phyloP scores from a whole-genome alignment of 805 yeast genomes.

The Yarrowia phangngaensis region DNA sequence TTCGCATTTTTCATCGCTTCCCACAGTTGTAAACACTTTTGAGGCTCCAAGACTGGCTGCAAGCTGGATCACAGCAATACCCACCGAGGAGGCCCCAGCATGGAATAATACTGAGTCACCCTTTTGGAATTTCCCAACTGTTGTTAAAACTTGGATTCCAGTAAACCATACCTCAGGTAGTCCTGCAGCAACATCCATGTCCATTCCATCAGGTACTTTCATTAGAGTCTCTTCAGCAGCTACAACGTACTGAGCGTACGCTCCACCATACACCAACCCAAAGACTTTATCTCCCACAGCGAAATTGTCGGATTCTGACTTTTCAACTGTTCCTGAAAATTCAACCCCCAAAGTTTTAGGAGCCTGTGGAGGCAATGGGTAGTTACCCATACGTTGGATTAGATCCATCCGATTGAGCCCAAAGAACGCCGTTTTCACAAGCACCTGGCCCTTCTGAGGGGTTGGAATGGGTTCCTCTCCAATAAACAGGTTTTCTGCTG shows the following conservation, averaged over 20 bases:
- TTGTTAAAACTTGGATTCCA: constrained; percentile 39
- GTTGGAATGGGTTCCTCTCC: constrained; percentile 32
- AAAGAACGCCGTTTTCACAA: constrained; percentile 38
- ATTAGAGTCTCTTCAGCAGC: constrained; percentile 35
- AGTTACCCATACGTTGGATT: constrained; percentile 36
- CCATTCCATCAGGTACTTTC: constrained; percentile 33
- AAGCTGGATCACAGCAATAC: constrained; percentile 41
- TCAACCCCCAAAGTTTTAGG: constrained; percentile 41
- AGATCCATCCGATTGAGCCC: constrained; percentile 41
- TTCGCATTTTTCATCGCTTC: constrained; percentile 34
- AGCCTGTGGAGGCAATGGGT: constrained; percentile 38
- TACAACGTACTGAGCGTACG: constrained; percentile 41
- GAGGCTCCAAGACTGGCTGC: constrained; percentile 41
- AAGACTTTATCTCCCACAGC: constrained; percentile 40
- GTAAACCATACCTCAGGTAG: constrained; percentile 42
- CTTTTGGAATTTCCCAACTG: constrained; percentile 36
- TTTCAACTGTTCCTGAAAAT: constrained; percentile 39
- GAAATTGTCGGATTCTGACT: constrained; percentile 30
- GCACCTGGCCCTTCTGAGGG: constrained; percentile 33
- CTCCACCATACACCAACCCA: constrained; percentile 42
- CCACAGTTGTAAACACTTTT: constrained; percentile 39
- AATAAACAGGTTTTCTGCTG: constrained; percentile 35
- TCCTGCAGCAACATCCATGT: constrained; percentile 36
- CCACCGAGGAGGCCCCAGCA: constrained; percentile 40
- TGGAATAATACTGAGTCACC: constrained; percentile 38